These are phyloP conservation scores for Hyphopichia wangnamkhiaoensis DNA, from an alignment of 1,139 yeast genomes.

Conservation along the genomic window DNA sequence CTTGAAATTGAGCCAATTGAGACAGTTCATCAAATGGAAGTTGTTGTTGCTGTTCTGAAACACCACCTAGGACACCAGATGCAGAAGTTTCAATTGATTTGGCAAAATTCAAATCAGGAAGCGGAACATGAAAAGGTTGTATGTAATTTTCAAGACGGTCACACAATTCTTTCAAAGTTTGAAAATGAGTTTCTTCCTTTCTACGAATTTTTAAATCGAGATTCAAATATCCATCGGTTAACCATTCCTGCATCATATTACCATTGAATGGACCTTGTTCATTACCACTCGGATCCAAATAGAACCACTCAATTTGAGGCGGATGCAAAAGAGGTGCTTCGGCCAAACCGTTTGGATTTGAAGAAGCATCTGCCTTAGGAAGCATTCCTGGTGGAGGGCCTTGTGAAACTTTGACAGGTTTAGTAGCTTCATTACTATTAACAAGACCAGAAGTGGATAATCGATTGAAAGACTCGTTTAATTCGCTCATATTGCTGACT, in stretches of 20 bases:
- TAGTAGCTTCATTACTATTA: neutral
- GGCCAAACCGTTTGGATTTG: neutral
- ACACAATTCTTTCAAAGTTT: constrained; percentile 48
- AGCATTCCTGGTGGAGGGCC: constrained; percentile 24
- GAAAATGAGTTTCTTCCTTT: constrained; percentile 41
- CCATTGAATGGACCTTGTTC: constrained; percentile 86
- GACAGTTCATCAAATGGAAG: too few relatives aligned
- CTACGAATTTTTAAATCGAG: constrained; percentile 60
- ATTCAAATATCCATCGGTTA: constrained; percentile 58
- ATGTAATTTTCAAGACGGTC: constrained; percentile 46
- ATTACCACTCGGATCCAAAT: constrained; percentile 67
- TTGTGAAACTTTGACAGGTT: neutral
- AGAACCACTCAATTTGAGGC: constrained; percentile 63
- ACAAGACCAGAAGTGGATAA: neutral
- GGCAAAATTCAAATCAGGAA: constrained; percentile 32
- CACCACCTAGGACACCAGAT: too few relatives aligned
- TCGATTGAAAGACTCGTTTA: constrained; percentile 9
- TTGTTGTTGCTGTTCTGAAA: constrained; percentile 3
- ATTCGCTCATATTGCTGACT: neutral
- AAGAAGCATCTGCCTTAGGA: neutral
- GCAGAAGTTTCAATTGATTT: constrained; percentile 4
- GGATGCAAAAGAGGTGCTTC: constrained; percentile 21
- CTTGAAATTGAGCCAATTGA: neutral
- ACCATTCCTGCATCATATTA: constrained; percentile 78
- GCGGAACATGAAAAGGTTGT: constrained; percentile 65